Evolutionary conservation across 176 grass and related monocot genomes (phyloP).

Genomic region (Bothriochloa decipiens): DNA sequence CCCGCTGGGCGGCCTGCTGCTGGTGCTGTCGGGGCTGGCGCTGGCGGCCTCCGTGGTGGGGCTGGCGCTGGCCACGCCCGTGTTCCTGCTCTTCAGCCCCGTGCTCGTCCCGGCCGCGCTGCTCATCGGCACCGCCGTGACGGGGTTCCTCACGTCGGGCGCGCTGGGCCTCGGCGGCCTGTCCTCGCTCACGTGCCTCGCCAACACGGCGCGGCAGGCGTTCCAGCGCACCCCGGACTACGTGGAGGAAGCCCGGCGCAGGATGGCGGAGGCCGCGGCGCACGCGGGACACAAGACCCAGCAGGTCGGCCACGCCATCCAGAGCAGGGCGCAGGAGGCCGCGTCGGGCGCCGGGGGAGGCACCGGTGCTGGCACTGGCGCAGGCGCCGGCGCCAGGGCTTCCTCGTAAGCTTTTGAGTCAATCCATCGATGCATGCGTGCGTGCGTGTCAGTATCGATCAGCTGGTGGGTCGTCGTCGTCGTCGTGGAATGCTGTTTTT

Average conservation of each 20-base stretch:
- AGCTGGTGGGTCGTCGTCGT: too few species aligned
- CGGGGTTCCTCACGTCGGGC: constrained; percentile 79
- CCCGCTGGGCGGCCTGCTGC: constrained; percentile 73
- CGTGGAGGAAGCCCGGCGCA: constrained; percentile 61
- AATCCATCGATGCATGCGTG: too few species aligned
- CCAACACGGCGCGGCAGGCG: constrained; percentile 52
- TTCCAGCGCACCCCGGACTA: constrained; percentile 63
- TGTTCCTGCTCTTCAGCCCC: constrained; percentile 92
- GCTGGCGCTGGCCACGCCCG: constrained; percentile 60
- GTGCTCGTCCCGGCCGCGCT: constrained; percentile 79
- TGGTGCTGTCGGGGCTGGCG: constrained; percentile 67
- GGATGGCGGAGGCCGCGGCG: constrained; percentile 70
- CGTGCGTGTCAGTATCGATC: background rate
- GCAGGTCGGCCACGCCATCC: constrained; percentile 56
- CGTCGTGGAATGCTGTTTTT: background rate
- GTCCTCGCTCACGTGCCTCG: constrained; percentile 60
- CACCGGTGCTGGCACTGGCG: background rate
- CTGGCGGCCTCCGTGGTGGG: constrained; percentile 69
- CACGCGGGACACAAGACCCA: constrained; percentile 61
- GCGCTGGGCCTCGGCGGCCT: constrained; percentile 74
- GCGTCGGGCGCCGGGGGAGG: background rate
- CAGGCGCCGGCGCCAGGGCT: background rate
- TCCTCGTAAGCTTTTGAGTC: too few species aligned
- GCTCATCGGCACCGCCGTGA: constrained; percentile 66
- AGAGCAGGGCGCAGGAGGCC: constrained; percentile 62